A percentile compares a stretch with the other conserved stretches of the same genome.
phyloP scores from a whole-genome alignment of 495 filamentous ascomycete species.

The Aspergillus sclerotioniger region DNA sequence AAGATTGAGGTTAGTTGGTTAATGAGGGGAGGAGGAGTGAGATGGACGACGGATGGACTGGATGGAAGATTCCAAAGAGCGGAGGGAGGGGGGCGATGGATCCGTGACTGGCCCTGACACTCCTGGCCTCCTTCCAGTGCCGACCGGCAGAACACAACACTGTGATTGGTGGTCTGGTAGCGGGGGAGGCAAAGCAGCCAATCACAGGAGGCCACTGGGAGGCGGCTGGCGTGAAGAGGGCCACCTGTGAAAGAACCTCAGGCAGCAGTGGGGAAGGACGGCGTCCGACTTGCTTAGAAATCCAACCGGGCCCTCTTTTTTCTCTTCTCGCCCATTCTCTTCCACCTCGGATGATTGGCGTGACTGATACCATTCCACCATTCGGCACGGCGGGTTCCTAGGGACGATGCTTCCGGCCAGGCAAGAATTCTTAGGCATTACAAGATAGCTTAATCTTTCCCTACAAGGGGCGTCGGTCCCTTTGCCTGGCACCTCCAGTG shows the following conservation, averaged over 20 bases:
- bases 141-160: not conserved
- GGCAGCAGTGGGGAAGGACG: too few relatives aligned
- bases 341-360: conserved; percentile 8
- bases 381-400: too few relatives aligned
- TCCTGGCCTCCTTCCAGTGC: too few relatives aligned
- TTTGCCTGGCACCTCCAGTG: too few relatives aligned
- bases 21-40: not conserved
- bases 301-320: conserved; percentile 18
- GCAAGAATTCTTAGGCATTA: too few relatives aligned
- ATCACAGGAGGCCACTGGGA: not conserved
- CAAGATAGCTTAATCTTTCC: too few relatives aligned
- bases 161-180: not conserved
- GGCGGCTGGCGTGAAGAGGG: too few relatives aligned
- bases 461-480: too few relatives aligned
- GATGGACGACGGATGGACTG: not conserved
- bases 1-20: not conserved
- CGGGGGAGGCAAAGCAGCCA: not conserved
- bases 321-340: conserved; percentile 13
- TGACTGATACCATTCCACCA: conserved; percentile 2
- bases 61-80: not conserved
- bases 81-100: not conserved
- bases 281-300: conserved; percentile 20
- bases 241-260: too few relatives aligned
- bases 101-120: not conserved
- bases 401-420: too few relatives aligned